Evolutionary conservation across 2,329 filamentous ascomycete species (phyloP), one percentile per base, ranked within the genome.

Genomic region (Fonsecaea pedrosoi): DNA sequence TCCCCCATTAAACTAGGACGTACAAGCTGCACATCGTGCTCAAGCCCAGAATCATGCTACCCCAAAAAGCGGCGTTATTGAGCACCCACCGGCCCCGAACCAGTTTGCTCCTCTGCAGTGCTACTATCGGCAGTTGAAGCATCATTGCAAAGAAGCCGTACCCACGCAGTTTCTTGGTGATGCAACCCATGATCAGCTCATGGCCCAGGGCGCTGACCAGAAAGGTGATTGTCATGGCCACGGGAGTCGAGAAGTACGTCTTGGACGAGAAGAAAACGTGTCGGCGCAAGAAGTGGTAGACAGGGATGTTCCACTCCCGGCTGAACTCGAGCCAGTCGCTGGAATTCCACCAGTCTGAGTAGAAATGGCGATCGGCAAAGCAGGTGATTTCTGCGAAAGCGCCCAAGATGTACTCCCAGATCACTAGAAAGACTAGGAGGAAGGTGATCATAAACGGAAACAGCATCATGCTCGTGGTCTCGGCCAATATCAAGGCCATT

Each of bases 401-500:
- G 65, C 94, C 95, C 38, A 98, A 87, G 10, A 97, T 86, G 78
- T 98, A 99, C 78, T 99, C 95, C 78, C 98, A 99, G 74, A 98
- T 98, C 78, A 97, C 93, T 66, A 99, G 88, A 82, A 99, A 99
- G 63, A 98, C 94, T 56, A 98, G 88, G 4, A 98, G 83, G 77
- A 98, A 96, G 3, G 90, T 96, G 68, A 98, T 85, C 92, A 97
- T 97, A 79, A 98, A 99, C 2, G 95, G 95, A 79, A 97, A 98
- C 25, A 99, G 86, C 18, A 99, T 87, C 83, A 92, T 89, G 65
- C 91, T 94, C 75, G 97, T 94, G 13, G 91, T 93, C 82, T 98
- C 95, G 34, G 91, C 88, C 30, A 99, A 85, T 71, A 97, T 89
- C 67, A 99, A 86, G 2, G 88, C 83, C 64, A 87, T 87, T 69